Percentiles rank a stretch among this genome's conserved stretches.
phyloP scores from a whole-genome alignment of 2,329 filamentous ascomycete species.

The Thielaviopsis euricoi region DNA sequence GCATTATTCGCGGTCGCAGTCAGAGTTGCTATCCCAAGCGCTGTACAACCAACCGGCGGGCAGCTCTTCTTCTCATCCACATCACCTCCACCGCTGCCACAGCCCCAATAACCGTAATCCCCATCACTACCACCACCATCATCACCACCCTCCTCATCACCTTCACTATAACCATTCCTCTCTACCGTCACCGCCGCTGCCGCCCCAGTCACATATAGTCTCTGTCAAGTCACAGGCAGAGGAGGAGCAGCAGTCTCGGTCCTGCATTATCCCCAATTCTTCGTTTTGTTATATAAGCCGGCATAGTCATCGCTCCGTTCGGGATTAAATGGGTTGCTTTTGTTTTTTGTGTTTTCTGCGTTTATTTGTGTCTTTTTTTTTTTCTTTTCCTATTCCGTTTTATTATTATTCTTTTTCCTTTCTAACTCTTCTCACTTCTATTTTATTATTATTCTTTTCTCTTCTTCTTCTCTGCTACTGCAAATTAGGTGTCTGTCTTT shows the following conservation, averaged over 20 bases:
- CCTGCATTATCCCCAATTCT: slow-evolving; percentile 5
- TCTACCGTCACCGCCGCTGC: not conserved
- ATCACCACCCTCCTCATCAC: not conserved
- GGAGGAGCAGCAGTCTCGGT: not conserved
- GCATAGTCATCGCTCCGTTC: slow-evolving; percentile 5
- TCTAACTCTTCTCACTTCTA: not conserved
- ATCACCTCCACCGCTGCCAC: not conserved
- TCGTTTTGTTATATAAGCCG: slow-evolving; percentile 10
- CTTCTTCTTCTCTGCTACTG: not conserved
- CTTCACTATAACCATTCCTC: not conserved
- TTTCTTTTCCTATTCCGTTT: not conserved
- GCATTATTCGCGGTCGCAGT: not conserved
- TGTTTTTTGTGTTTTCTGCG: slow-evolving; percentile 6
- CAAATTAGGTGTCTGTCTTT: not conserved
- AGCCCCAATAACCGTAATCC: not conserved
- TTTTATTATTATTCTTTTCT: slow-evolving; percentile 4
- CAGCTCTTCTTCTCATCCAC: not conserved
- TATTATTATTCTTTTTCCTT: slow-evolving; percentile 3
- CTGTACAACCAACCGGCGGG: not conserved
- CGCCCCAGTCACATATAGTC: not conserved
- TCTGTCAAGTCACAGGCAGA: not conserved
- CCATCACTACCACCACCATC: not conserved
- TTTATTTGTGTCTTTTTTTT: slow-evolving; percentile 2
- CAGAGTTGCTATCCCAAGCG: not conserved
- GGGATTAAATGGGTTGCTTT: not conserved